Base-by-base conservation (phyloP, 1,284 basidiomycete species). In the Prillingera fragicola region DNA sequence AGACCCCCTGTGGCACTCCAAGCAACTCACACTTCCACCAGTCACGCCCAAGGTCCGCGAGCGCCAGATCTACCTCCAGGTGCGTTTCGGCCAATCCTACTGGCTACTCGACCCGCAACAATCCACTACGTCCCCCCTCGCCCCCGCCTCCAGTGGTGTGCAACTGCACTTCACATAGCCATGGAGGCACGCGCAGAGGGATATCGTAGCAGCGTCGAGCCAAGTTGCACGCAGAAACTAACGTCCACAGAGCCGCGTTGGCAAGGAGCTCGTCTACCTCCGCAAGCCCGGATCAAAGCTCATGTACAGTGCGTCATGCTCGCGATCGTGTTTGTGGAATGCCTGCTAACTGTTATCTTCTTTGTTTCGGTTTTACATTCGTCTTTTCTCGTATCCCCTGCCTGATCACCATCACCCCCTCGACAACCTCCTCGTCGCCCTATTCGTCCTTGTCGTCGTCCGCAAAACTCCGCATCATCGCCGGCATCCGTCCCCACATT, bases 41-140 rank as follows among this genome's bases (percentile, higher is more conserved):
- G 64, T 49, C 43, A 51, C 54, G 39, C 65, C 65, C 56, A 51
- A 54, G 36, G 53, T 71, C 50, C 43, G 56, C 50, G 62, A 62
- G 51, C 67, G 63, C 62, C 69, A 71, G 56, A 60, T 63, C 47
- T 44, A 46, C 38, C 47, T 60, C 48, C 69, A 71, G 63, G 69
- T 70, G 44, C 28, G 65, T 64, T 19, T 26, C 13, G 12, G 17
- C n/a, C n/a, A n/a, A n/a, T n/a, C n/a, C n/a, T n/a, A n/a, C n/a
- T n/a, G n/a, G n/a, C n/a, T n/a, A n/a, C n/a, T n/a, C n/a, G n/a
- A n/a, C n/a, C n/a, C n/a, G n/a, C n/a, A n/a, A n/a, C n/a, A n/a
- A n/a, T n/a, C n/a, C n/a, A n/a, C n/a, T n/a, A n/a, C n/a, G n/a
- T n/a, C n/a, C n/a, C n/a, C n/a, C n/a, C n/a, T n/a, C n/a, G n/a